phyloP scores from a whole-genome alignment of 1,284 basidiomycete genomes.

The Laetiporus sulphureus region DNA sequence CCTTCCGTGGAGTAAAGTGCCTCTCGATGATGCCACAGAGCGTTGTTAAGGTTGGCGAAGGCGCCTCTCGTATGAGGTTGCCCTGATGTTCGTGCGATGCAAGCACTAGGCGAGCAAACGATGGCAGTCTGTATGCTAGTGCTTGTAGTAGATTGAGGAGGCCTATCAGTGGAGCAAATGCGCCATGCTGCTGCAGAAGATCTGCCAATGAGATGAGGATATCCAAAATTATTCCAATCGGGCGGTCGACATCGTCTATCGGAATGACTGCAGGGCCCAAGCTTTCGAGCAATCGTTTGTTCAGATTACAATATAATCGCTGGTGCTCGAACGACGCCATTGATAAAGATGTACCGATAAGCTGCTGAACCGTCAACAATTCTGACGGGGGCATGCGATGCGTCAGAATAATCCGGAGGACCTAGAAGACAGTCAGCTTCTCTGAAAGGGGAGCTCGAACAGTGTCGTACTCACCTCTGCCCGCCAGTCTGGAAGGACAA shows the following conservation, averaged over 20 bases:
- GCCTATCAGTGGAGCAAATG: constrained; percentile 43
- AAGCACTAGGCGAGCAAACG: constrained; percentile 37
- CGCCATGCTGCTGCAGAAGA: constrained; percentile 18
- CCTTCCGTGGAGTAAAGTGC: constrained; percentile 30
- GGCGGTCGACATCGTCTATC: constrained; percentile 10
- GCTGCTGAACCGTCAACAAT: constrained; percentile 46
- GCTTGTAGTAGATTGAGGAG: constrained; percentile 45
- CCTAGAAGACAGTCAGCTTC: constrained; percentile 27
- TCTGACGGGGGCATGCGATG: constrained; percentile 37
- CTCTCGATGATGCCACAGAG: constrained; percentile 36
- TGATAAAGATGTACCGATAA: constrained; percentile 37
- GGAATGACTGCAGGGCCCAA: constrained; percentile 30
- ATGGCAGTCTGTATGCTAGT: constrained; percentile 43
- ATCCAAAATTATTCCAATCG: constrained; percentile 9
- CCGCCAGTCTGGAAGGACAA: constrained; percentile 32
- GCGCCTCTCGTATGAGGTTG: constrained; percentile 18
- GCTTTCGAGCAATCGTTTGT: constrained; percentile 40
- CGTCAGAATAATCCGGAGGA: constrained; percentile 51
- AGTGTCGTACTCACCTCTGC: constrained; percentile 39
- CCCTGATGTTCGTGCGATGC: constrained; percentile 19
- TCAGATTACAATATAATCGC: constrained; percentile 33
- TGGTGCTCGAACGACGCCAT: constrained; percentile 20
- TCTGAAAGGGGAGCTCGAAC: neutral
- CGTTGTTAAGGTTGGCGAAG: constrained; percentile 31
- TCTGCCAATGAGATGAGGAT: constrained; percentile 13